These are phyloP conservation scores for Colletotrichum eremochloae DNA, from an alignment of 2,329 filamentous ascomycete genomes.

Conservation along the genomic window DNA sequence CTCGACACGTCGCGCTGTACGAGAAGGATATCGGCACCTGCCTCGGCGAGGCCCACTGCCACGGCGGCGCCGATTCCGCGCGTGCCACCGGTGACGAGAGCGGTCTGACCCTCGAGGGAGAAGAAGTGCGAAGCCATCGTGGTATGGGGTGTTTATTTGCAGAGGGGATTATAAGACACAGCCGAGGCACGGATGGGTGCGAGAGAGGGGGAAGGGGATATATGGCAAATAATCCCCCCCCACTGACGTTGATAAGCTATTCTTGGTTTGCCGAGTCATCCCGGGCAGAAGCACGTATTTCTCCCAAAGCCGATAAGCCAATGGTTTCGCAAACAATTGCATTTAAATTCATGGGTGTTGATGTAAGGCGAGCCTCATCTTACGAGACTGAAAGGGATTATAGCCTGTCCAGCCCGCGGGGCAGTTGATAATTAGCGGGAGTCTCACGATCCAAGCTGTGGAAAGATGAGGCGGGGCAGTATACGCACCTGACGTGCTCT, in stretches of 20 bases:
- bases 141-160: neutral
- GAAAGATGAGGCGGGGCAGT: conserved; percentile 18
- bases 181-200: neutral
- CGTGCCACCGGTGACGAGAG: conserved; percentile 69
- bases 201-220: neutral
- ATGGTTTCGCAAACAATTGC: neutral
- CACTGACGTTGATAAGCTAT: neutral
- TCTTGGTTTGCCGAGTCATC: conserved; percentile 7
- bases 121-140: conserved; percentile 60
- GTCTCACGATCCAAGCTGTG: conserved; percentile 17
- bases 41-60: conserved; percentile 69
- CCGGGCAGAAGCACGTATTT: neutral
- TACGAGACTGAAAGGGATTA: neutral
- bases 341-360: neutral
- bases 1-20: conserved; percentile 62
- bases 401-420: conserved; percentile 7
- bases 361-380: too few species aligned
- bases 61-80: conserved; percentile 71
- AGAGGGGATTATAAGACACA: neutral
- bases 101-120: conserved; percentile 68
- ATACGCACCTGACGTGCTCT: neutral
- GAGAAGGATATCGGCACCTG: conserved; percentile 69
- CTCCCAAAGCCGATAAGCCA: neutral
- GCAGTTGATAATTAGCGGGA: conserved; percentile 6
- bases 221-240: neutral